phyloP scores from a whole-genome alignment of 2,329 filamentous ascomycete genomes.

The Penicillium nordicum region DNA sequence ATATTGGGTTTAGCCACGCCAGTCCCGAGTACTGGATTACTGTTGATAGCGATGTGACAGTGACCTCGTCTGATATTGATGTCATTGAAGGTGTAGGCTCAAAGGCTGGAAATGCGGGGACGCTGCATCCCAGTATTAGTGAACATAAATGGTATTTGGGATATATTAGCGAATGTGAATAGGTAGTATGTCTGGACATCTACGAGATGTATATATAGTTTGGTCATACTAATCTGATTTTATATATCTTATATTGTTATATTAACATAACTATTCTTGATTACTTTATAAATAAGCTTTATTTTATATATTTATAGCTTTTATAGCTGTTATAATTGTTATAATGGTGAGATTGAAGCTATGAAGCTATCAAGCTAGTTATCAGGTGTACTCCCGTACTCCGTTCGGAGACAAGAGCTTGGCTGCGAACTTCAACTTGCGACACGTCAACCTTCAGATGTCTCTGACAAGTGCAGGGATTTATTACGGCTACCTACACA shows the following conservation, averaged over 20 bases:
- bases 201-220: background rate
- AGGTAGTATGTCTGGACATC: background rate
- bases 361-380: background rate
- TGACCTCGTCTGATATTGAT: conserved; percentile 32
- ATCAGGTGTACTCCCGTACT: background rate
- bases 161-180: conserved; percentile 24
- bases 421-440: background rate
- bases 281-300: no score
- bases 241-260: background rate
- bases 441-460: background rate
- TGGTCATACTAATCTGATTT: background rate
- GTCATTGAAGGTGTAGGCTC: conserved; percentile 34
- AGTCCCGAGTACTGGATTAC: conserved; percentile 15
- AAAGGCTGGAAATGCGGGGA: conserved; percentile 32
- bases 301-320: background rate
- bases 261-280: background rate
- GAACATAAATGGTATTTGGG: conserved; percentile 37
- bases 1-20: conserved; percentile 33
- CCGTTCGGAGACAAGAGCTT: background rate
- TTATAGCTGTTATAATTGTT: background rate
- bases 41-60: conserved; percentile 11
- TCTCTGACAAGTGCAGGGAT: background rate
- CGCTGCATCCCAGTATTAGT: conserved; percentile 17
- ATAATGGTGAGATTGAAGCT: background rate
- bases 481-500: background rate